Evolutionary conservation across 2,329 filamentous ascomycete genomes (phyloP).

Genomic region (Xylariales sp.): DNA sequence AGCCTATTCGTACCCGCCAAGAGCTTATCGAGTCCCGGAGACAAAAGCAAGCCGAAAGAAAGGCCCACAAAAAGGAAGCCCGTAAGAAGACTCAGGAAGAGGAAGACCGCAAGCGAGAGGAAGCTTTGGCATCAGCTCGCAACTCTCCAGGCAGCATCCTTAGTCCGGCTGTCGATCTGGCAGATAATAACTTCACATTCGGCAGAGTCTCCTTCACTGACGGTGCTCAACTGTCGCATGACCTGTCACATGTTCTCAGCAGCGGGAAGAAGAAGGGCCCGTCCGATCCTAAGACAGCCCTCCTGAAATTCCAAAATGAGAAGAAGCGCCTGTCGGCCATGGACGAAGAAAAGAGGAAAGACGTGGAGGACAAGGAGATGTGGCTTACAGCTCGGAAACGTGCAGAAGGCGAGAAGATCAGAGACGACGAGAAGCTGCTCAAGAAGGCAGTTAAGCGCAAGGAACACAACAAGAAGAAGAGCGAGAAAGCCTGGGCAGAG

Average conservation of each 20-base stretch:
- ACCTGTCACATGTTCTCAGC: conserved; percentile 57
- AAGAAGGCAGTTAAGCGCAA: conserved; percentile 96
- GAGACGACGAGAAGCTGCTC: conserved; percentile 77
- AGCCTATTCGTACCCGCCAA: conserved; percentile 78
- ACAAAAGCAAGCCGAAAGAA: conserved; percentile 81
- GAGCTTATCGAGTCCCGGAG: conserved; percentile 88
- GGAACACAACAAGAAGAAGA: conserved; percentile 85
- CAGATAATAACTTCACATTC: conserved; percentile 75
- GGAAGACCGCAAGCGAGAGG: conserved; percentile 64
- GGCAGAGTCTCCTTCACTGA: conserved; percentile 88
- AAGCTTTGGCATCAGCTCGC: conserved; percentile 54
- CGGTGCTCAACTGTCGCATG: conserved; percentile 73
- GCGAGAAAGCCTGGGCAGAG: conserved; percentile 81
- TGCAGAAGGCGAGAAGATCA: conserved; percentile 83
- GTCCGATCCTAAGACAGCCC: conserved; percentile 77
- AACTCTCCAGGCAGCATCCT: conserved; percentile 56
- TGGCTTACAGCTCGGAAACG: conserved; percentile 91
- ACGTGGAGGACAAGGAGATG: conserved; percentile 87
- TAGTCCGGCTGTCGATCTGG: conserved; percentile 49
- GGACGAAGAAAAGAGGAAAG: conserved; percentile 74
- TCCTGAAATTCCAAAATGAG: conserved; percentile 84
- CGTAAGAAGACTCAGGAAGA: conserved; percentile 74
- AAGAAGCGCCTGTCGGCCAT: conserved; percentile 72
- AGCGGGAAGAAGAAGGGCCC: conserved; percentile 75
- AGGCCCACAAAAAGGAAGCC: conserved; percentile 83